A percentile compares a stretch with the other conserved stretches of the same genome.
These are phyloP conservation scores for Fimicolochytrium jonesii DNA, from an alignment of 192 early-diverging fungal genomes.

Conservation along the genomic window DNA sequence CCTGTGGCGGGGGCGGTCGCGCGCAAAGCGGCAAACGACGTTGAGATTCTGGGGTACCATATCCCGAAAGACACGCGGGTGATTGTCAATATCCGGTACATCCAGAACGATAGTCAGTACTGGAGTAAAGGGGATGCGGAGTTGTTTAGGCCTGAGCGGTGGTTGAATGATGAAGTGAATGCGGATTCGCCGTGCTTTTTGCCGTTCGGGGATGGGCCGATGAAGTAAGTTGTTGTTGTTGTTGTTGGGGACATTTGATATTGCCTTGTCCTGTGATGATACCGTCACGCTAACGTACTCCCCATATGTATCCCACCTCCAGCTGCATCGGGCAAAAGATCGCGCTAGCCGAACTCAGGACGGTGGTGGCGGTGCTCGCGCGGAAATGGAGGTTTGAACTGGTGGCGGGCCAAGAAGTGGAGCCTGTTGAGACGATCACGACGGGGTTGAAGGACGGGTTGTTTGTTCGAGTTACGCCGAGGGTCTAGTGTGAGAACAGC, in stretches of 20 bases:
- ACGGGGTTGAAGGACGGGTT: slow-evolving; percentile 27
- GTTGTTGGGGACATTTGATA: neutral
- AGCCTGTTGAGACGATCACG: slow-evolving; percentile 8
- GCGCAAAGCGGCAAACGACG: slow-evolving; percentile 1
- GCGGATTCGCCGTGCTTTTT: too few species aligned
- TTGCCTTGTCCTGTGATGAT: too few species aligned
- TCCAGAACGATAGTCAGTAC: slow-evolving; percentile 30
- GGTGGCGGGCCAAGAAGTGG: neutral
- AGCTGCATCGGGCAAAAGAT: slow-evolving; percentile 48
- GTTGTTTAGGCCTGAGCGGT: slow-evolving; percentile 42
- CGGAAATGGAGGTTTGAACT: slow-evolving; percentile 9
- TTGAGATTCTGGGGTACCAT: slow-evolving; percentile 27
- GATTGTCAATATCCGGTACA: slow-evolving; percentile 17
- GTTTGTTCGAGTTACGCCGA: too few species aligned
- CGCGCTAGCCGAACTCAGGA: slow-evolving; percentile 46
- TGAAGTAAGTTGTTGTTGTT: slow-evolving; percentile 7
- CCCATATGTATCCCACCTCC: too few species aligned
- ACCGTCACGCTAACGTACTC: too few species aligned
- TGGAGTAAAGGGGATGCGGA: slow-evolving; percentile 28
- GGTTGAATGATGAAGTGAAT: slow-evolving; percentile 22
- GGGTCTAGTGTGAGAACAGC: too few species aligned
- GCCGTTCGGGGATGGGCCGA: slow-evolving; percentile 40
- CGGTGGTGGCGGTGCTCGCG: slow-evolving; percentile 4
- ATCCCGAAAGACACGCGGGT: slow-evolving; percentile 29
- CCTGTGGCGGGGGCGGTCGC: slow-evolving; percentile 24